phyloP scores from a whole-genome alignment of 1,284 basidiomycete species.

The Golubevia sp. region DNA sequence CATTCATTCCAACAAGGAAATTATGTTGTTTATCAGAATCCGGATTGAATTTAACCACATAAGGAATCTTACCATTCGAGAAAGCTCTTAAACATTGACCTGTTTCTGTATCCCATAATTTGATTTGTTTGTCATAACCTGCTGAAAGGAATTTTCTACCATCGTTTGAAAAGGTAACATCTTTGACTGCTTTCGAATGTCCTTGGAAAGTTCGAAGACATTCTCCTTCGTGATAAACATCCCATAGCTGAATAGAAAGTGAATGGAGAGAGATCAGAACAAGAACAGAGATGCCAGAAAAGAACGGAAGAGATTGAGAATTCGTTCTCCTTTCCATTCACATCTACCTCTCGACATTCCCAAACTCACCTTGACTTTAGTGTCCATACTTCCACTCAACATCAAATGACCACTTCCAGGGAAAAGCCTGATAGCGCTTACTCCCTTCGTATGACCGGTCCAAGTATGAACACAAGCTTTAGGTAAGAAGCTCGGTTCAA shows the following conservation, averaged over 20 bases:
- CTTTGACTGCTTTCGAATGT: conserved; percentile 1
- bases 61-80: conserved; percentile 3
- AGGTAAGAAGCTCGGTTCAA: conserved; percentile 89
- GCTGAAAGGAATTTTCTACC: conserved; percentile 1
- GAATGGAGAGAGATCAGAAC: too few relatives aligned
- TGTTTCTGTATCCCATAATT: conserved; percentile 4
- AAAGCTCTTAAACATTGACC: neutral
- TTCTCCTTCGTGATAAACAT: conserved; percentile 4
- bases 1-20: conserved; percentile 1
- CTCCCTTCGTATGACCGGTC: conserved; percentile 96
- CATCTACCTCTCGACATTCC: too few relatives aligned
- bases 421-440: conserved; percentile 89
- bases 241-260: neutral
- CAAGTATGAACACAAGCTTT: conserved; percentile 95
- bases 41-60: conserved; percentile 3
- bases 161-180: conserved; percentile 5
- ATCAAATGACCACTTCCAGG: conserved; percentile 90
- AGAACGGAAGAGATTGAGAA: too few relatives aligned
- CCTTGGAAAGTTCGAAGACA: conserved; percentile 2
- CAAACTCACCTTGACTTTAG: conserved; percentile 91
- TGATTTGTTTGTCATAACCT: conserved; percentile 4
- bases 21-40: neutral
- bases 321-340: too few relatives aligned
- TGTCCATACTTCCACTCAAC: conserved; percentile 95
- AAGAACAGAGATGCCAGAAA: too few relatives aligned